A percentile compares a stretch with the other conserved stretches of the same genome.
Evolutionary conservation across 2,329 filamentous ascomycete genomes (phyloP).

Genomic region (Knufia petricola): DNA sequence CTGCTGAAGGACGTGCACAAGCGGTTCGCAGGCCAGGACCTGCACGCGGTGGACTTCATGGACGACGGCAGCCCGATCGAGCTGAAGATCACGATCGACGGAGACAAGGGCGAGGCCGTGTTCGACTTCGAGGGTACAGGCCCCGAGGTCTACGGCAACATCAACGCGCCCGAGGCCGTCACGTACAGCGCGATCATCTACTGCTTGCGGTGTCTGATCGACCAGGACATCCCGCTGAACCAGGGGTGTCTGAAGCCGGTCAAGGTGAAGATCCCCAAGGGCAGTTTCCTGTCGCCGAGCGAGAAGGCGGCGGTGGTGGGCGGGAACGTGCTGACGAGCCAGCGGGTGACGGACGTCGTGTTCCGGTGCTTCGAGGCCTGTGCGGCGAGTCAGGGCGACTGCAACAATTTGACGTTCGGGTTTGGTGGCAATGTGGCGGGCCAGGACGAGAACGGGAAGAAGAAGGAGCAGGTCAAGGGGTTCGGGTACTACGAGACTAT

Average conservation of each 20-base stretch:
- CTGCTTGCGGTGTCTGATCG: slow-evolving; percentile 69
- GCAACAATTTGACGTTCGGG: slow-evolving; percentile 78
- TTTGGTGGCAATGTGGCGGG: slow-evolving; percentile 55
- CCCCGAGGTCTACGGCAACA: slow-evolving; percentile 68
- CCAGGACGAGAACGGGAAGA: not conserved
- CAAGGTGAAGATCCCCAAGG: slow-evolving; percentile 61
- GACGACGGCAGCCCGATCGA: slow-evolving; percentile 74
- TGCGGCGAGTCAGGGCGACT: slow-evolving; percentile 69
- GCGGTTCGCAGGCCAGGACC: slow-evolving; percentile 59
- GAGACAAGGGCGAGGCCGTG: slow-evolving; percentile 61
- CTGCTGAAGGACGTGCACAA: slow-evolving; percentile 63
- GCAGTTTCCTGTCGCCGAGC: slow-evolving; percentile 64
- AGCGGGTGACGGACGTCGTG: slow-evolving; percentile 75
- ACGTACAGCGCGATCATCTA: slow-evolving; percentile 82
- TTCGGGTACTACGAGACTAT: slow-evolving; percentile 89
- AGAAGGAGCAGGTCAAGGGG: slow-evolving; percentile 44
- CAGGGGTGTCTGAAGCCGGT: slow-evolving; percentile 75
- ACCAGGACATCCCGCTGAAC: slow-evolving; percentile 74
- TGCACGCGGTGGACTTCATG: slow-evolving; percentile 72
- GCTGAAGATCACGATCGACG: slow-evolving; percentile 65
- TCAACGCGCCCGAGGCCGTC: slow-evolving; percentile 72
- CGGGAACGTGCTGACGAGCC: slow-evolving; percentile 69
- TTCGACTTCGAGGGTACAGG: slow-evolving; percentile 75
- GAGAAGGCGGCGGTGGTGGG: slow-evolving; percentile 72
- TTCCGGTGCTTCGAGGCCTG: slow-evolving; percentile 71